phyloP scores from a whole-genome alignment of 495 filamentous ascomycete species.

The Aspergillus funiculosus region DNA sequence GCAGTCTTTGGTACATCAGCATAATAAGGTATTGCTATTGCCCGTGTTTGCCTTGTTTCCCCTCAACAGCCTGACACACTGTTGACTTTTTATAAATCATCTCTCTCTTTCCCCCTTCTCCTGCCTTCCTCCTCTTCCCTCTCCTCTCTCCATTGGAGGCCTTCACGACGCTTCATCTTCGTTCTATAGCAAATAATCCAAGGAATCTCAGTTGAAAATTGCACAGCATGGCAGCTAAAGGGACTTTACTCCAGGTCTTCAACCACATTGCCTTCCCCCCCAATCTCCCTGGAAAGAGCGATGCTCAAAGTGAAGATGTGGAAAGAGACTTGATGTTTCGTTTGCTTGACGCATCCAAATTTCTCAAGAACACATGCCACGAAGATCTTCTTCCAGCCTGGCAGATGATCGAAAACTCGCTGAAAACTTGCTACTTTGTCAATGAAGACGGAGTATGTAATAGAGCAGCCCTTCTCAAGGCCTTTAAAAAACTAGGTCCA shows the following conservation, averaged over 20 bases:
- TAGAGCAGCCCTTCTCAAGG: background rate
- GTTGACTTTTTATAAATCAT: too few species aligned
- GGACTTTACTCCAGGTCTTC: background rate
- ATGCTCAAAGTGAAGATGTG: background rate
- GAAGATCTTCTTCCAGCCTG: background rate
- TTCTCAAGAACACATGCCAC: background rate
- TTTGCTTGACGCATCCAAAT: background rate
- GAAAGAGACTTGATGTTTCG: conserved; percentile 1
- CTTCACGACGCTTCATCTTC: too few species aligned
- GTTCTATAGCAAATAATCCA: too few species aligned
- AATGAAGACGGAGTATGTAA: background rate
- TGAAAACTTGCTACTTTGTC: background rate
- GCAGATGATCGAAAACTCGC: conserved; percentile 1
- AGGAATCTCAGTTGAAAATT: too few species aligned
- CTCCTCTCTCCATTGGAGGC: too few species aligned
- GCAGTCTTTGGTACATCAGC: too few species aligned
- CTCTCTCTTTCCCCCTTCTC: too few species aligned
- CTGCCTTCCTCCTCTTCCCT: too few species aligned
- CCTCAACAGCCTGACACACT: too few species aligned
- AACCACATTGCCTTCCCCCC: conserved; percentile 1
- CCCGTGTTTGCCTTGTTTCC: too few species aligned
- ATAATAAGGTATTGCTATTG: too few species aligned
- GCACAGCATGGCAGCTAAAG: background rate
- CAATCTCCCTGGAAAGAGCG: background rate
- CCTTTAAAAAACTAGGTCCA: background rate